Conservation (phyloP, 805 yeast species). For the Candida takata region DNA sequence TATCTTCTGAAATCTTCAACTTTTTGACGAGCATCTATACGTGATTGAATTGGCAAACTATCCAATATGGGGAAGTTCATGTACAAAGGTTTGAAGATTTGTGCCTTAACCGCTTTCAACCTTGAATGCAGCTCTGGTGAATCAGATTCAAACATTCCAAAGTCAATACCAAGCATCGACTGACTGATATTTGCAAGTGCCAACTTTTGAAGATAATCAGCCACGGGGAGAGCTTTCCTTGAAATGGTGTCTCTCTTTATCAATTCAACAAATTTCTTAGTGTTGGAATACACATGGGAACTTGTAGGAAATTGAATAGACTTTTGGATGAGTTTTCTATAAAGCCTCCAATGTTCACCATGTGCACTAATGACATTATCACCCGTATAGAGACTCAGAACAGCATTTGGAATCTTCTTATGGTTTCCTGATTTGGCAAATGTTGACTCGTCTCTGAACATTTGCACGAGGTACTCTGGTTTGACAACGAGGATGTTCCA, state of each 20-base stretch:
- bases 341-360: constrained; percentile 43
- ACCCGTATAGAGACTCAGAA: constrained; percentile 49
- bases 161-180: constrained; percentile 43
- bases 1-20: constrained; percentile 35
- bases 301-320: constrained; percentile 44
- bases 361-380: constrained; percentile 56
- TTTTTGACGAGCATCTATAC: constrained; percentile 36
- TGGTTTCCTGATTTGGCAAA: constrained; percentile 58
- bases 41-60: constrained; percentile 38
- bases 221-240: constrained; percentile 20
- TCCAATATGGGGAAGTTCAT: constrained; percentile 52
- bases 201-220: constrained; percentile 39
- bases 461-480: constrained; percentile 39
- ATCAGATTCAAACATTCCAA: constrained; percentile 30
- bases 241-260: constrained; percentile 16
- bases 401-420: constrained; percentile 48
- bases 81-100: constrained; percentile 48
- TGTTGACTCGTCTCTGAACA: constrained; percentile 41
- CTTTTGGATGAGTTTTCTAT: constrained; percentile 38
- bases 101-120: constrained; percentile 39
- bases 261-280: constrained; percentile 26
- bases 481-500: constrained; percentile 51
- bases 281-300: constrained; percentile 32
- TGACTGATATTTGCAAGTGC: constrained; percentile 44
- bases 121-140: constrained; percentile 30